These are phyloP conservation scores for Porphyra umbilicalis DNA, from an alignment of 31 red algal species.

Conservation along the genomic window DNA sequence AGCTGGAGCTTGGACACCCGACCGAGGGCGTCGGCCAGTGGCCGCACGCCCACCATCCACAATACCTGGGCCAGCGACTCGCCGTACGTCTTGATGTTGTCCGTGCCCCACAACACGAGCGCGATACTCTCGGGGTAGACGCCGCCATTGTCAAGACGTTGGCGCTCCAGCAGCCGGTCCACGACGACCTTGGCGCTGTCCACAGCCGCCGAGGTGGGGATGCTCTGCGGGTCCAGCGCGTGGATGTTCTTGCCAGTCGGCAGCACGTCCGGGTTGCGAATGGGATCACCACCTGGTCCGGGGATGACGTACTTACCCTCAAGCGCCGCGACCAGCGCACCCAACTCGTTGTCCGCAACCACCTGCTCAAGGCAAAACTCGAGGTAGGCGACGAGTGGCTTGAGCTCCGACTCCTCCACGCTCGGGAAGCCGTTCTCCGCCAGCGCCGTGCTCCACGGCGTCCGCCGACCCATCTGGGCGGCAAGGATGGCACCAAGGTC, in stretches of 20 bases:
- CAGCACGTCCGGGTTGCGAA: conserved; percentile 94
- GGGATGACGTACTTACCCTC: conserved; percentile 90
- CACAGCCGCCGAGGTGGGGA: conserved; percentile 83
- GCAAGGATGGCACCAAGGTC: conserved; percentile 57
- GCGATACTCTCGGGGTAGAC: conserved; percentile 78
- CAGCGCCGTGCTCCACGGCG: conserved; percentile 70
- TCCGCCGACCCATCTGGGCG: conserved; percentile 57
- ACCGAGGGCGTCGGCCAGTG: conserved; percentile 84
- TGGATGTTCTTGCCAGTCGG: conserved; percentile 99
- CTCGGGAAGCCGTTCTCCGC: conserved; percentile 77
- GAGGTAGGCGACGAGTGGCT: conserved; percentile 80
- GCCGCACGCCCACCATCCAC: conserved; percentile 87
- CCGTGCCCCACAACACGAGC: conserved; percentile 97
- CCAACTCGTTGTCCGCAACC: conserved; percentile 87
- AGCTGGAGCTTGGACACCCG: conserved; percentile 93
- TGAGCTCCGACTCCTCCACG: conserved; percentile 60
- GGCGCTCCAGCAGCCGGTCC: conserved; percentile 83
- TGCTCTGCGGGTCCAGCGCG: conserved; percentile 97
- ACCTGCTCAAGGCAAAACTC: conserved; percentile 93
- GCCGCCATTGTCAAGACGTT: conserved; percentile 41
- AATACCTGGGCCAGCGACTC: conserved; percentile 96
- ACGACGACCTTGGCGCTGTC: conserved; percentile 87
- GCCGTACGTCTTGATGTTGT: conserved; percentile 97
- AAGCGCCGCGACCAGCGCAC: conserved; percentile 74
- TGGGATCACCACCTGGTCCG: conserved; percentile 96